phyloP scores from a whole-genome alignment of 441 rosid species.

The Mallotus japonicus region DNA sequence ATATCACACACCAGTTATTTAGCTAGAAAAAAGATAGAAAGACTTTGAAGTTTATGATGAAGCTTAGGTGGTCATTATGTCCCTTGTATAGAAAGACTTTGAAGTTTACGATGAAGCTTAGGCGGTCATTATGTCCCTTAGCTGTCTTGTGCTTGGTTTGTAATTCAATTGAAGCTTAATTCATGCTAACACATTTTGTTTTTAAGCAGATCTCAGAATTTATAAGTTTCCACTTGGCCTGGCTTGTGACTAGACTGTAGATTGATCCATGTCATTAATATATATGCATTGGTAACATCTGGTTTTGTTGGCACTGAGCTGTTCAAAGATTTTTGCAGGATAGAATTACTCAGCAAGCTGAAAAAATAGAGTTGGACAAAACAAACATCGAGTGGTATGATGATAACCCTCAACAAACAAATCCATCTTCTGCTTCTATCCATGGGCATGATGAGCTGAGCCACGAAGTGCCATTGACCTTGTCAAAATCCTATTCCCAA shows the following conservation, averaged over 20 bases:
- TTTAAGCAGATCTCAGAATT: background rate
- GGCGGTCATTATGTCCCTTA: background rate
- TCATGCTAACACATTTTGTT: background rate
- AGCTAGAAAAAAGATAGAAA: background rate
- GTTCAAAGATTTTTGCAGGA: constrained; percentile 48
- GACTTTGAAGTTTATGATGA: background rate
- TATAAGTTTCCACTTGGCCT: background rate
- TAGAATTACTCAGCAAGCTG: constrained; percentile 30
- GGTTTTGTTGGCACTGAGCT: constrained; percentile 34
- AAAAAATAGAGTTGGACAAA: constrained; percentile 35
- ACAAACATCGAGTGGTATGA: constrained; percentile 12
- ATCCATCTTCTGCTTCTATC: constrained; percentile 22
- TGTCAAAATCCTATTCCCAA: constrained; percentile 24
- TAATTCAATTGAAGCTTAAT: background rate
- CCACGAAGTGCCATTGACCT: constrained; percentile 20
- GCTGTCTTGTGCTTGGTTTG: background rate
- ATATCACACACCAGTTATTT: background rate
- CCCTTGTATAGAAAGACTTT: background rate
- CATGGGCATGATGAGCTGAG: constrained; percentile 22
- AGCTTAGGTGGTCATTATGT: background rate
- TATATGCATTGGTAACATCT: constrained; percentile 8
- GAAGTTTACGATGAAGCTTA: constrained; percentile 1
- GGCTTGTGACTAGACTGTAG: background rate
- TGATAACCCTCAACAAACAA: constrained; percentile 24
- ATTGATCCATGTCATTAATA: constrained; percentile 12